Evolutionary conservation across 108 stramenopile species (phyloP).

Genomic region (Cylindrotheca fusiformis): DNA sequence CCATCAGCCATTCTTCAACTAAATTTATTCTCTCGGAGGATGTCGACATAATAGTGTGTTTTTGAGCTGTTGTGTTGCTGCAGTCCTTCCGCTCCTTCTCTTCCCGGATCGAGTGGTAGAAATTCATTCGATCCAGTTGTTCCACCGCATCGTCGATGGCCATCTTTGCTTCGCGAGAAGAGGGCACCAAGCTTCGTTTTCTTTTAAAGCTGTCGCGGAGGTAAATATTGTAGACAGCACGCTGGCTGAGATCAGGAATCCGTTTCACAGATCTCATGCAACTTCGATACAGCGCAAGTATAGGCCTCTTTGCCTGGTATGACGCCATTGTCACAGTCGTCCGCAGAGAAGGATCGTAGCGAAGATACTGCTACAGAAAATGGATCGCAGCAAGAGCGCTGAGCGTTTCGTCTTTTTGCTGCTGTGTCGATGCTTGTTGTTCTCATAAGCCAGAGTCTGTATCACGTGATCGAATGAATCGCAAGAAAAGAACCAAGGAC

Average conservation of each 20-base stretch:
- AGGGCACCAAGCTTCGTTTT: constrained; percentile 11
- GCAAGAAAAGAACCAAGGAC: too few species aligned
- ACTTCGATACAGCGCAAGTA: constrained; percentile 31
- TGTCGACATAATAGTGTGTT: background rate
- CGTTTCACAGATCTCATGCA: constrained; percentile 27
- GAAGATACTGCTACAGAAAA: too few species aligned
- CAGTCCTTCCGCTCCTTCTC: background rate
- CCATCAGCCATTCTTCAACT: background rate
- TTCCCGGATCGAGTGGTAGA: constrained; percentile 39
- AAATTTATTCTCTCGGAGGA: background rate
- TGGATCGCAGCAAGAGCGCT: too few species aligned
- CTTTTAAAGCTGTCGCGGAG: constrained; percentile 36
- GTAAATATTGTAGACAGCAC: constrained; percentile 29
- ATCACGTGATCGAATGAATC: too few species aligned
- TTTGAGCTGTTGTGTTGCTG: background rate
- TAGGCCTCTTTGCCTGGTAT: too few species aligned
- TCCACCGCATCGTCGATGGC: constrained; percentile 41
- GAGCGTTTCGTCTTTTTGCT: too few species aligned
- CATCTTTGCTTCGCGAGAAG: constrained; percentile 25
- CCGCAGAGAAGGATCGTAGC: too few species aligned
- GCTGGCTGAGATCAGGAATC: constrained; percentile 37
- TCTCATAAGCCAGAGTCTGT: too few species aligned
- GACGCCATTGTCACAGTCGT: too few species aligned
- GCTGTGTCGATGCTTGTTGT: too few species aligned
- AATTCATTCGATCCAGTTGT: constrained; percentile 51